These are phyloP conservation scores for Aspergillus leporis DNA, from an alignment of 495 filamentous ascomycete species.

Conservation along the genomic window DNA sequence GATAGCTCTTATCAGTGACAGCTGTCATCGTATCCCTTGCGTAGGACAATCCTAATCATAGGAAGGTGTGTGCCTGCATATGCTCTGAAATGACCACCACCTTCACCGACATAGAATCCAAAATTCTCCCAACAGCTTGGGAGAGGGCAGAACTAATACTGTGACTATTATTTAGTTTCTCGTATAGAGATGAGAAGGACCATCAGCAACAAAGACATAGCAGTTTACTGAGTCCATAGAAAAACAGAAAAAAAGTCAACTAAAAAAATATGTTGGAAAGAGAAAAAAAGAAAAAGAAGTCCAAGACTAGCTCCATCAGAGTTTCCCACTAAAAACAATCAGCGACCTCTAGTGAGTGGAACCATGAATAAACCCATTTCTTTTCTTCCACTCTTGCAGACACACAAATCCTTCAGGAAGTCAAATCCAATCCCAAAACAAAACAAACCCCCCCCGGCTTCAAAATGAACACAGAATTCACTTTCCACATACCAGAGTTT, in stretches of 20 bases:
- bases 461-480: no score
- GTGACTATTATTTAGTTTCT: neutral
- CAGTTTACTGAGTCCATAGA: neutral
- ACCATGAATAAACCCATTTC: neutral
- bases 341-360: conserved; percentile 1
- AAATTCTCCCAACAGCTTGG: neutral
- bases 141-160: neutral
- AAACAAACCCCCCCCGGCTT: no score
- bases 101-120: neutral
- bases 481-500: no score
- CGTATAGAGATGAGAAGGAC: neutral
- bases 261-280: neutral
- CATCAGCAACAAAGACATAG: neutral
- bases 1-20: conserved; percentile 12
- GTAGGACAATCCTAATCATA: neutral
- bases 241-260: neutral
- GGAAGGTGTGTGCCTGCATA: neutral
- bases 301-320: neutral
- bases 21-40: conserved; percentile 17
- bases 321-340: neutral
- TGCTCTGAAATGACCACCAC: neutral
- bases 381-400: no score
- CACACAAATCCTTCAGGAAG: neutral
- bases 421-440: no score
- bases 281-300: neutral